Conservation (phyloP, 148 eudicot genomes). For the Cornus controversa region DNA sequence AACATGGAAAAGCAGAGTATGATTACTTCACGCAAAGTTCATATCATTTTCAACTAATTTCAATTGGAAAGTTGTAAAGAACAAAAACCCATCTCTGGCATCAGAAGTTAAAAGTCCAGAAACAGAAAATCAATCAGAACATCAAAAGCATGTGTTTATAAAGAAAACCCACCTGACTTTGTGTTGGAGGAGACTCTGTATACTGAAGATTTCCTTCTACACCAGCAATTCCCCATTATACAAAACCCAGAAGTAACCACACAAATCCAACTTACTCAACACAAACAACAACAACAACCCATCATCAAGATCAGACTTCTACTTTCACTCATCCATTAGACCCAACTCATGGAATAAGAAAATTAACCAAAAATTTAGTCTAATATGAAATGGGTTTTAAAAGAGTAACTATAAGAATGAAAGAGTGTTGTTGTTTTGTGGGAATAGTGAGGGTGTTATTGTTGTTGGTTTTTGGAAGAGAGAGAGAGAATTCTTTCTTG, state of each 20-base stretch:
- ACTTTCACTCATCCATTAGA: neutral
- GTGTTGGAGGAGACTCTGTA: conserved; percentile 55
- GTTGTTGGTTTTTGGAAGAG: neutral
- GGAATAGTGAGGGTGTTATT: conserved; percentile 6
- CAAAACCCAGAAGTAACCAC: conserved; percentile 8
- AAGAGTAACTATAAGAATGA: conserved; percentile 5
- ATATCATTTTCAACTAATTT: neutral
- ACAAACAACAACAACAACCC: conserved; percentile 1
- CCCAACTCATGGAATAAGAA: neutral
- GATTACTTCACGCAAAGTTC: conserved; percentile 5
- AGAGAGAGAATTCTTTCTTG: conserved; percentile 16
- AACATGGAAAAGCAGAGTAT: conserved; percentile 3
- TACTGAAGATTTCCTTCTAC: conserved; percentile 41
- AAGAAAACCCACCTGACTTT: conserved; percentile 48
- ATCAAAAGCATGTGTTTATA: neutral
- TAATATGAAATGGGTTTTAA: neutral
- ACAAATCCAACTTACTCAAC: neutral
- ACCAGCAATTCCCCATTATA: conserved; percentile 73
- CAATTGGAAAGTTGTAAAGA: neutral
- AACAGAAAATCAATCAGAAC: neutral
- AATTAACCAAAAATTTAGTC: neutral
- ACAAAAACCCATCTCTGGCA: neutral
- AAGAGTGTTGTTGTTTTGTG: conserved; percentile 7
- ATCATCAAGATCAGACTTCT: conserved; percentile 9
- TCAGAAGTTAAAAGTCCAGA: neutral